Evolutionary conservation across 345 rosid genomes (phyloP).

Genomic region (Cardamine occulta): DNA sequence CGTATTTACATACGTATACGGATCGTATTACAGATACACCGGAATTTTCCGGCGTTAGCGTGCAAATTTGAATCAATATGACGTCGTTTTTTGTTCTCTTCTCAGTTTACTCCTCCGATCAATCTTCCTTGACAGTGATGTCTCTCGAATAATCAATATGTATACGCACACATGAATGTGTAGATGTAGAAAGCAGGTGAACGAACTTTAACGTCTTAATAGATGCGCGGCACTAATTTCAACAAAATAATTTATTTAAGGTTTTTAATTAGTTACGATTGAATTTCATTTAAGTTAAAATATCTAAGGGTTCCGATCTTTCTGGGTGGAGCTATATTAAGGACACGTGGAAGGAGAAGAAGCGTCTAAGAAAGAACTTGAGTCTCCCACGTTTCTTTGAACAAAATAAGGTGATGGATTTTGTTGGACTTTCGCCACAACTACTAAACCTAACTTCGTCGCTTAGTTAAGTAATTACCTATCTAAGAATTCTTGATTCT

Average conservation of each 20-base stretch:
- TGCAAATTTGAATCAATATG: slow-evolving; percentile 46
- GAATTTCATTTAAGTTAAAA: too few relatives aligned
- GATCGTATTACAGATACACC: background rate
- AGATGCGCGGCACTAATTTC: background rate
- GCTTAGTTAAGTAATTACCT: background rate
- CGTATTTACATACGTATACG: slow-evolving; percentile 28
- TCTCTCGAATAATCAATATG: background rate
- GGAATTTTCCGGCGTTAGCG: slow-evolving; percentile 45
- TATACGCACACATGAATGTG: background rate
- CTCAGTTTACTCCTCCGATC: slow-evolving; percentile 32
- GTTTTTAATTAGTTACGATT: background rate
- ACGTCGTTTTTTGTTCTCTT: slow-evolving; percentile 34
- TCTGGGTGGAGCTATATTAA: background rate
- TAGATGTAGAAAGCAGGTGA: slow-evolving; percentile 28
- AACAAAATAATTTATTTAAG: background rate
- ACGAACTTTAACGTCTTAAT: slow-evolving; percentile 28
- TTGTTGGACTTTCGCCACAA: slow-evolving; percentile 15
- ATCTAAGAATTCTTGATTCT: background rate
- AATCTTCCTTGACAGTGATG: slow-evolving; percentile 42
- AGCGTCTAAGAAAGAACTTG: background rate
- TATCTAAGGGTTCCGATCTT: slow-evolving; percentile 1
- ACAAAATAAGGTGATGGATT: background rate
- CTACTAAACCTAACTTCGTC: slow-evolving; percentile 12
- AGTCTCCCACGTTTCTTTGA: slow-evolving; percentile 39
- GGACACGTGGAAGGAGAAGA: slow-evolving; percentile 32